Conservation (phyloP, 2,329 filamentous ascomycete genomes). For the Fusarium sp. region DNA sequence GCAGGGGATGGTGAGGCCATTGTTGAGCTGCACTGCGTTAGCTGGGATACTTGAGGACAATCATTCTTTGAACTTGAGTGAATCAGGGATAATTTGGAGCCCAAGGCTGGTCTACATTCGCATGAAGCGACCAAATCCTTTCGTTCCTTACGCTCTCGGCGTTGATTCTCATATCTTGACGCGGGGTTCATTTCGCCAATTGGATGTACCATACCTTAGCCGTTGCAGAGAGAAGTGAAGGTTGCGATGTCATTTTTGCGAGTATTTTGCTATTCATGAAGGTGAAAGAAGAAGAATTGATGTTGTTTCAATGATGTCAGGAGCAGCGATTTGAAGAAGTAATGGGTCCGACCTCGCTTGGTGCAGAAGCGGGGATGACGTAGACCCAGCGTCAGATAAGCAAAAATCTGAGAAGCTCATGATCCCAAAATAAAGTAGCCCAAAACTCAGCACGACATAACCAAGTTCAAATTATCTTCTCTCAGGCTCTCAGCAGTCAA, state of each 20-base stretch:
- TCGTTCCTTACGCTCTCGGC: neutral
- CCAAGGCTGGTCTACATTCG: neutral
- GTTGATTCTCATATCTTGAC: neutral
- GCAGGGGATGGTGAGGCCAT: slow-evolving; percentile 74
- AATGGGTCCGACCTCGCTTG: slow-evolving; percentile 23
- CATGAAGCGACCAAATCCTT: neutral
- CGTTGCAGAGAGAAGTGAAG: slow-evolving; percentile 39
- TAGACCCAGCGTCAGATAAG: neutral
- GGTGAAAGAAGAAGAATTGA: neutral
- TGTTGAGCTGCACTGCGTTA: slow-evolving; percentile 62
- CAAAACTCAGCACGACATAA: too few species aligned
- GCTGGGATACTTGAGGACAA: neutral
- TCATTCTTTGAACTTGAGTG: too few species aligned
- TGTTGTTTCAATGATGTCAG: slow-evolving; percentile 12
- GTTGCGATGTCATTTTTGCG: slow-evolving; percentile 32
- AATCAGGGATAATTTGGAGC: neutral
- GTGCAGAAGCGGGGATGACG: slow-evolving; percentile 9
- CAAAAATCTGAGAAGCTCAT: neutral
- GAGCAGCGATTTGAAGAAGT: slow-evolving; percentile 4
- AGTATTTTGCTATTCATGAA: neutral
- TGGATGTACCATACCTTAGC: slow-evolving; percentile 24
- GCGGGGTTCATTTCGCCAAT: accelerated
- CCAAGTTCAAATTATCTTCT: neutral
- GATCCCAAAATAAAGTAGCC: neutral
- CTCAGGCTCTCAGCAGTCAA: too few species aligned